Evolutionary conservation across 441 rosid species (phyloP).

Genomic region (Lepidium campestre): DNA sequence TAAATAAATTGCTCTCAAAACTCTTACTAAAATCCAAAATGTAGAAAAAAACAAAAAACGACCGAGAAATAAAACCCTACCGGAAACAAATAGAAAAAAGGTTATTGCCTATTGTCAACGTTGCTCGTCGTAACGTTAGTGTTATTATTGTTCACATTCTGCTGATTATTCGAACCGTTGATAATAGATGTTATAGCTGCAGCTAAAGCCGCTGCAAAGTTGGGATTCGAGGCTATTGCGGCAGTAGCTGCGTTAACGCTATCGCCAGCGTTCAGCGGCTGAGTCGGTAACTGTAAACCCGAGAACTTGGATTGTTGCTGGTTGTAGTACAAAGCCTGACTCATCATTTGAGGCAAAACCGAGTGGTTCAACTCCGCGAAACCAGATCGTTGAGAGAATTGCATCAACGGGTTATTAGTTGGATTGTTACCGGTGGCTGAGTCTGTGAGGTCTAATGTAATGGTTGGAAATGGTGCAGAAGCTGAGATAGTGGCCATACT

Average conservation of each 20-base stretch:
- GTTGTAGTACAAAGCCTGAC: conserved; percentile 33
- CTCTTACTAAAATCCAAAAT: not conserved
- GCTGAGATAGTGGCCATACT: conserved; percentile 57
- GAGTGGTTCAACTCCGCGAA: conserved; percentile 16
- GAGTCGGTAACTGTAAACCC: conserved; percentile 25
- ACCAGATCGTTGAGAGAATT: conserved; percentile 27
- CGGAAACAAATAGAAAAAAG: not conserved
- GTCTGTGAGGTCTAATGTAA: conserved; percentile 51
- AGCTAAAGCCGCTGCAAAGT: conserved; percentile 82
- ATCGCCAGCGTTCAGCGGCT: conserved; percentile 31
- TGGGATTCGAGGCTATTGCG: conserved; percentile 76
- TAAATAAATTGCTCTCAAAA: not conserved
- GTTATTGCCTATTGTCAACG: conserved; percentile 25
- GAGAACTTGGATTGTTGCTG: conserved; percentile 39
- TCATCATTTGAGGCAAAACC: conserved; percentile 27
- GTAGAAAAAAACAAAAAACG: not conserved
- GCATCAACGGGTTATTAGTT: conserved; percentile 33
- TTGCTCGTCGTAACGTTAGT: conserved; percentile 24
- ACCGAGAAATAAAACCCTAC: not conserved
- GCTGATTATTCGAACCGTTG: conserved; percentile 31
- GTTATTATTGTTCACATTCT: conserved; percentile 12
- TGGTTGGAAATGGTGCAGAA: conserved; percentile 69
- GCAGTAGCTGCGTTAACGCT: conserved; percentile 68
- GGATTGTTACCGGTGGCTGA: conserved; percentile 16
- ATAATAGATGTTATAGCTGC: conserved; percentile 85